Evolutionary conservation across 345 rosid genomes (phyloP), one percentile per base, ranked within the genome.

Genomic region (Ceriops decandra): DNA sequence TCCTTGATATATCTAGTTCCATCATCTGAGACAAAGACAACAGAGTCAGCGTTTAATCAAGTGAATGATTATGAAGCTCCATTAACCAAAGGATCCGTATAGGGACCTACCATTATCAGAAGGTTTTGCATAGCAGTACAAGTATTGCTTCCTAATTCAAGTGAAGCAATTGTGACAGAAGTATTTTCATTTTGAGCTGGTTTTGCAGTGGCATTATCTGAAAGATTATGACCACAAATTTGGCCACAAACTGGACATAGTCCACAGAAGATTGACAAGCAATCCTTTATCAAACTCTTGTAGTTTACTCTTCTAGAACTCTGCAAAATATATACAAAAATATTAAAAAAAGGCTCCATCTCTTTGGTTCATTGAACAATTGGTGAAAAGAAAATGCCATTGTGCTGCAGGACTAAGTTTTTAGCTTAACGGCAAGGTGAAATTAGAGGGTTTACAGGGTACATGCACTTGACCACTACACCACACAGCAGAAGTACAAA

Each of bases 1-100:
- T 84, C 84, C 82, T 91, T 62, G 86, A 86, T 27, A 49, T 49
- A 74, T 95, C 98, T 72, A 95, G 90, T 72, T 90, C 87, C 87
- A 90, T 85, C 66, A 90, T 88, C 99, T 93, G 74, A 57, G 74
- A 57, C 58, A 57, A 65, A 53, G 46, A 57, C 68, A 32, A 64
- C 32, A 66, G 2, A 46, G 5, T 13, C 19, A 42, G 70, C 60
- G 74, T 62, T 24, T 62, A 8, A 53, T 2, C 36, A 58, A 16
- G 21, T 60, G 72, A 11, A 31, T 5, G 35, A 35, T 35, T 59
- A 10, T 27, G 31, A 26, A 64, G 53, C 38, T 68, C 60, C 71
- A 49, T 63, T 2, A 35, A 66, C 17, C 53, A 0, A 26, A 49
- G 17, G 20, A 70, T 32, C 52, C 9, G 26, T 60, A 54, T 22